phyloP scores from a whole-genome alignment of 2,329 filamentous ascomycete genomes.

The Colletotrichum cereale region DNA sequence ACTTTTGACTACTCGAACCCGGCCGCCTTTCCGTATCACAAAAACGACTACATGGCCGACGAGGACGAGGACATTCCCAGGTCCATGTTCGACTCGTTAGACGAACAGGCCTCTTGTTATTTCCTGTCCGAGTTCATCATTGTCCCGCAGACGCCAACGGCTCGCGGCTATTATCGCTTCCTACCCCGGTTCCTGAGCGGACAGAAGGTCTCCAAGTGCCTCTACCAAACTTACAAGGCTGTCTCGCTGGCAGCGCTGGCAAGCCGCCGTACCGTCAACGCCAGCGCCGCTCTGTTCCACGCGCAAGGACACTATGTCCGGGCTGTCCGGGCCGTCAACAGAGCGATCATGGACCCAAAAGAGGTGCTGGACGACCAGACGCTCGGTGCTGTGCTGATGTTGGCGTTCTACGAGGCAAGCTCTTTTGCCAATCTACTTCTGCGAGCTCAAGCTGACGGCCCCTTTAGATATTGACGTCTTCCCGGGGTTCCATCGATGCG shows the following conservation, averaged over 20 bases:
- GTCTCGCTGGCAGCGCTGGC: constrained; percentile 39
- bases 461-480: constrained; percentile 37
- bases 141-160: constrained; percentile 20
- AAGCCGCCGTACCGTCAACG: constrained; percentile 22
- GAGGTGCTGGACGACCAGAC: constrained; percentile 39
- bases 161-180: constrained; percentile 40
- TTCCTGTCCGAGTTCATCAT: constrained; percentile 41
- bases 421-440: not conserved
- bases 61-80: constrained; percentile 35
- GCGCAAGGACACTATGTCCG: constrained; percentile 41
- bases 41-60: constrained; percentile 19
- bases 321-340: constrained; percentile 40
- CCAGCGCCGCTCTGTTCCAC: constrained; percentile 21
- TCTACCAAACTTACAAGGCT: constrained; percentile 38
- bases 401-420: constrained; percentile 40
- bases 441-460: not conserved
- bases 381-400: constrained; percentile 38
- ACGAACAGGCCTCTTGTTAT: constrained; percentile 40
- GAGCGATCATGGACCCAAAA: constrained; percentile 38
- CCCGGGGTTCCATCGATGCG: constrained; percentile 39
- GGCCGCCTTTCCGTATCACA: constrained; percentile 25
- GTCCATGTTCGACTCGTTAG: constrained; percentile 34
- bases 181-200: constrained; percentile 37
- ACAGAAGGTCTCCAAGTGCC: constrained; percentile 38
- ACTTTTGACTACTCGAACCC: constrained; percentile 36